A percentile compares a stretch with the other conserved stretches of the same genome.
Conservation (phyloP, 1,139 yeast genomes). For the Debaryomyces sp. region DNA sequence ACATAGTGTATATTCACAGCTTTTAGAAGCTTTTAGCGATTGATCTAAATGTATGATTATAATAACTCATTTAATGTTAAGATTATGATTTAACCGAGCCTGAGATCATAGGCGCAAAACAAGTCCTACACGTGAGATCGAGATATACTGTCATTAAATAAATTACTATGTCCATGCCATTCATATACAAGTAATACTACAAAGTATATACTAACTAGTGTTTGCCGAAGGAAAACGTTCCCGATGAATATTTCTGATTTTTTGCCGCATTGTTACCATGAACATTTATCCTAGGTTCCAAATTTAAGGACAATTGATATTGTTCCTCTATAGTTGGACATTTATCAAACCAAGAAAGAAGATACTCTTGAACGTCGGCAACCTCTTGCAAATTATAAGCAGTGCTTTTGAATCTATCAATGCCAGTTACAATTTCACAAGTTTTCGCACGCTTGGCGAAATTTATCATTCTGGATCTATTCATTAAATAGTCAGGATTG, state of each 20-base stretch:
- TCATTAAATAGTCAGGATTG: conserved; percentile 75
- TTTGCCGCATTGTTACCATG: neutral
- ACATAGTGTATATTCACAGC: conserved; percentile 21
- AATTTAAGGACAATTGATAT: conserved; percentile 69
- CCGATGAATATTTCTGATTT: conserved; percentile 4
- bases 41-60: neutral
- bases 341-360: conserved; percentile 58
- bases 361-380: conserved; percentile 70
- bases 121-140: neutral
- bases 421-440: conserved; percentile 72
- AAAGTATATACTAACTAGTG: neutral
- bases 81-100: neutral
- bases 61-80: neutral
- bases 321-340: conserved; percentile 82
- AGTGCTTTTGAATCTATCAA: conserved; percentile 69
- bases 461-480: conserved; percentile 67
- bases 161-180: neutral
- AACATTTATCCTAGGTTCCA: conserved; percentile 65
- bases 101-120: neutral
- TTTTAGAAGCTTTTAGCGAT: neutral
- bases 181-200: neutral
- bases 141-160: neutral
- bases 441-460: conserved; percentile 80
- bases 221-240: neutral
- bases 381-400: conserved; percentile 69